A percentile compares a stretch with the other conserved stretches of the same genome.
phyloP scores from a whole-genome alignment of 495 filamentous ascomycete species.

The Podospora didyma region DNA sequence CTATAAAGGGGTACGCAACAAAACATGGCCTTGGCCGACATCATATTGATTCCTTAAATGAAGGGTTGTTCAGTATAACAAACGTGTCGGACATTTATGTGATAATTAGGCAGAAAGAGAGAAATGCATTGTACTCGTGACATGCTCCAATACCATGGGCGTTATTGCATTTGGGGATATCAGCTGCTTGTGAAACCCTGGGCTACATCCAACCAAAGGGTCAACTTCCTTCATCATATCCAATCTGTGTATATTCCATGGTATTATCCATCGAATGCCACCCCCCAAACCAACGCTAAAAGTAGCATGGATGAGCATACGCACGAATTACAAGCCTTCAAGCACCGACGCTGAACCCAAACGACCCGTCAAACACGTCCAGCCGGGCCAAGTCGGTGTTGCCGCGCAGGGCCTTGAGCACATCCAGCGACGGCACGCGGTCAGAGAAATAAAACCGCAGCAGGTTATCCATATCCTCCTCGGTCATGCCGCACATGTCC shows the following conservation, averaged over 20 bases:
- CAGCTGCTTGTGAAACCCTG: too few relatives aligned
- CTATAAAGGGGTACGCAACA: too few relatives aligned
- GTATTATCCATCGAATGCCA: not conserved
- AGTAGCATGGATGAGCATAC: not conserved
- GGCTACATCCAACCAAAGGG: too few relatives aligned
- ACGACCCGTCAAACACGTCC: conserved; percentile 54
- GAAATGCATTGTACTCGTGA: too few relatives aligned
- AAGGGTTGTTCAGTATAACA: too few relatives aligned
- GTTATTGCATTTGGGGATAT: too few relatives aligned
- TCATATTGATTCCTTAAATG: too few relatives aligned
- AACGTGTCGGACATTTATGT: too few relatives aligned
- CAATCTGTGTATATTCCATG: conserved; percentile 4
- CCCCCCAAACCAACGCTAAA: not conserved
- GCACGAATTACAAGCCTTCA: conserved; percentile 16
- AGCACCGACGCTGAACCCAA: conserved; percentile 53
- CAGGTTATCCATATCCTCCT: conserved; percentile 77
- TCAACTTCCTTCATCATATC: too few relatives aligned
- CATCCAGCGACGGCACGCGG: conserved; percentile 43
- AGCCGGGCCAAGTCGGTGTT: conserved; percentile 41
- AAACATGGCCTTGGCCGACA: too few relatives aligned
- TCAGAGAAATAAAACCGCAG: conserved; percentile 62
- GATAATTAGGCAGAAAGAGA: too few relatives aligned
- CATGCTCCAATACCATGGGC: too few relatives aligned
- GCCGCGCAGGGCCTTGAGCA: conserved; percentile 47
- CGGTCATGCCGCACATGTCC: conserved; percentile 79